A percentile compares a stretch with the other conserved stretches of the same genome.
Conservation (phyloP, 2,329 filamentous ascomycete species). For the Fusarium bactridioides region DNA sequence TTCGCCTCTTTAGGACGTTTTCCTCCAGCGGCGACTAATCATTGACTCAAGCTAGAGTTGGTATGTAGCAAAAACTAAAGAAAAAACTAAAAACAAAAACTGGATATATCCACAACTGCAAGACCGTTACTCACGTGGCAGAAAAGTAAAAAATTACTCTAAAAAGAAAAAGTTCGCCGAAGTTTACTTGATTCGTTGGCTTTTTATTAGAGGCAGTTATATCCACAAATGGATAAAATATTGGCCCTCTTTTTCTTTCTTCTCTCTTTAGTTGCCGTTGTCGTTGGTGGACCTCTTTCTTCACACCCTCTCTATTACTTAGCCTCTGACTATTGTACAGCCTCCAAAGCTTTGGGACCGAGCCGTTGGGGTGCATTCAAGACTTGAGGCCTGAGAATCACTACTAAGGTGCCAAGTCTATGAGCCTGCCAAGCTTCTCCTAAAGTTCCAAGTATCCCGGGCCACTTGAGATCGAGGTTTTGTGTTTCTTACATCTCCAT, state of each 20-base stretch:
- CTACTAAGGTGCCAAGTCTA: background rate
- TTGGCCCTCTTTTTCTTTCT: no score
- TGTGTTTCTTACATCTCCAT: background rate
- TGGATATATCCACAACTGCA: background rate
- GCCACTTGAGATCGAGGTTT: background rate
- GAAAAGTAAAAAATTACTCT: background rate
- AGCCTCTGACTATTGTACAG: background rate
- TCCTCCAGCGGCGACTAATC: background rate
- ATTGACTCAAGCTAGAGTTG: background rate
- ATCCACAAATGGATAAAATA: background rate
- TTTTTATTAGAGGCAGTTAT: background rate
- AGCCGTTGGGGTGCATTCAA: background rate
- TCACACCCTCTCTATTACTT: constrained; percentile 8
- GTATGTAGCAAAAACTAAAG: background rate
- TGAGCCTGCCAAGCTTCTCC: background rate
- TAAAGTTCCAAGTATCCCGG: background rate
- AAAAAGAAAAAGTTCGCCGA: background rate
- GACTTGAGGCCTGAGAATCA: background rate
- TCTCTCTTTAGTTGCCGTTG: background rate
- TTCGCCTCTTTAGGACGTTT: background rate
- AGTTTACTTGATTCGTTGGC: background rate
- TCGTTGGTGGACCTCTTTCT: background rate
- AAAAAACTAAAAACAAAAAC: background rate
- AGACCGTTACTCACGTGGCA: constrained; percentile 21
- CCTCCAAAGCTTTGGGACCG: background rate